Base-by-base conservation (phyloP, 2,329 filamentous ascomycete species). In the Ceratocystis destructans region DNA sequence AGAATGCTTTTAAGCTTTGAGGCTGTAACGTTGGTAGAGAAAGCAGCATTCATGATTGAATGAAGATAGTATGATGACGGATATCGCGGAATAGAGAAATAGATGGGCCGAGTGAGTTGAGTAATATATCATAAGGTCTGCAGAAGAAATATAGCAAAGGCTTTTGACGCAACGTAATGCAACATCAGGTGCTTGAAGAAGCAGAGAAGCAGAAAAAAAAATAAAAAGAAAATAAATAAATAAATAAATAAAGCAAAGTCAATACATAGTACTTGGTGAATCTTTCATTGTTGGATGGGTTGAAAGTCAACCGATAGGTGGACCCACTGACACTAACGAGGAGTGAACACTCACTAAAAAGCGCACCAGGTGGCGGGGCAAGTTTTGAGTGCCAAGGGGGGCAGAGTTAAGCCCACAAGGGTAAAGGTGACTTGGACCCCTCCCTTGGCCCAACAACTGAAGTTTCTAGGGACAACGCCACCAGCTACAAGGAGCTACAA, bases 1-100 rank as follows among this genome's bases (percentile, higher is more conserved):
- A 89, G 77, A 68, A 85, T 84, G 69, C 83, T 78, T 71, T 83
- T 86, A 25, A 77, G 76, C 62, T 77, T 68, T 5, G 67, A 66
- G 25, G 67, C 41, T 22, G 64, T 68, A 41, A 66, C 50, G 25
- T 33, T 61, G 37, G 53, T 25, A 28, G 64, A 61, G 41, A 65
- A 46, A 28, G 41, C 45, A 55, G 66, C 33, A 57, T 65, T 57
- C 67, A 68, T 68, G 10, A 8, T 62, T 62, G 41, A 10, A 31
- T 17, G 7, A 55, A 44, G 46, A 59, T 33, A 6, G 33, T 37
- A 25, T 37, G 31, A 55, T 8, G 45, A 17, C 12, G n/a, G 17
- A 48, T 8, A 57, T 12, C 3, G 12, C 4, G 10, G 37, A 59
- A 48, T 53, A 20, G 37, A 10, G 28, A n/a, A 37, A 8, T 20